phyloP scores from a whole-genome alignment of 2,329 filamentous ascomycete genomes.

The Byssoonygena ceratinophila region DNA sequence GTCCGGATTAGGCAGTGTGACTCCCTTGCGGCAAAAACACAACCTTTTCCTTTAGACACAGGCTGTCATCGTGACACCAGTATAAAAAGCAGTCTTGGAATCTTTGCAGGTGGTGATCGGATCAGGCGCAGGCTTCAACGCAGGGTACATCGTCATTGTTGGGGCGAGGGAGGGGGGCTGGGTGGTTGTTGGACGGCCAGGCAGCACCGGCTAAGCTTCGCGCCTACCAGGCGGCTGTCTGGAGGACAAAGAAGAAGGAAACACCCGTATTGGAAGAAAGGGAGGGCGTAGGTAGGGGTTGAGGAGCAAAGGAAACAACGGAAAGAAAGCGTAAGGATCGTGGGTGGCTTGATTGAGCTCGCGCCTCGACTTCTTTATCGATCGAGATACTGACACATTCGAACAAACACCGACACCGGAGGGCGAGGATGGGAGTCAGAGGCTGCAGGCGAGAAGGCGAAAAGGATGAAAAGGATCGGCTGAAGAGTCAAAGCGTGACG shows the following conservation, averaged over 20 bases:
- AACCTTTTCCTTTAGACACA: not conserved
- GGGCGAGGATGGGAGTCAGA: not conserved
- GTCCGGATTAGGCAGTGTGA: conserved; percentile 14
- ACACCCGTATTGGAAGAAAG: not conserved
- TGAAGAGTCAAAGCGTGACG: not conserved
- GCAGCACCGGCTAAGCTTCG: conserved; percentile 16
- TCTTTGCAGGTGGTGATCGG: conserved; percentile 16
- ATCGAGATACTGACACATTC: not conserved
- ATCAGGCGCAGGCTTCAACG: conserved; percentile 4
- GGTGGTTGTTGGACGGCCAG: conserved; percentile 7
- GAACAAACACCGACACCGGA: not conserved
- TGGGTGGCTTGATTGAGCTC: not conserved
- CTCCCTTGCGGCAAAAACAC: conserved; percentile 13
- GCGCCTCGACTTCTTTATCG: not conserved
- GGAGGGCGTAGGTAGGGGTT: not conserved
- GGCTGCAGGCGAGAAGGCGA: not conserved
- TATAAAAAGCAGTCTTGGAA: conserved; percentile 10
- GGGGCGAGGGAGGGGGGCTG: conserved; percentile 1
- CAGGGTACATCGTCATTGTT: conserved; percentile 14
- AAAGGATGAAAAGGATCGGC: not conserved
- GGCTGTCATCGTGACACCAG: conserved; percentile 3
- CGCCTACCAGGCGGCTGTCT: conserved; percentile 14
- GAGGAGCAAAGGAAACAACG: not conserved
- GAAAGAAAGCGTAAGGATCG: not conserved
- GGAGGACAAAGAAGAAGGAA: not conserved